Evolutionary conservation across 345 rosid genomes (phyloP).

Genomic region (Salix suchowensis): DNA sequence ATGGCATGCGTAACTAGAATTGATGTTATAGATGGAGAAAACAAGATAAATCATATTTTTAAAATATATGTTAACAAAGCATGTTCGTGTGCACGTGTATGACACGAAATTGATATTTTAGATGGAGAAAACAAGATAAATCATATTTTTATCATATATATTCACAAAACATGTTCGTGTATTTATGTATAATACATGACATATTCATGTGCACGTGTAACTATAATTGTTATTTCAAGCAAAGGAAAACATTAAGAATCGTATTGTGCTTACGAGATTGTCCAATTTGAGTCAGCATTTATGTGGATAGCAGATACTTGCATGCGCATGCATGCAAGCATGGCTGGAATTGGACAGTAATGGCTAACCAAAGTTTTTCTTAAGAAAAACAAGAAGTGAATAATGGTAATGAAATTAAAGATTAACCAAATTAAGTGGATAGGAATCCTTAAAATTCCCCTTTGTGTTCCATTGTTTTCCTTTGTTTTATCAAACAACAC

Average conservation of each 20-base stretch:
- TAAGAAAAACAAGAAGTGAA: not conserved
- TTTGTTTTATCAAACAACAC: conserved; percentile 5
- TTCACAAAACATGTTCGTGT: not conserved
- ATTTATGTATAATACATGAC: no score
- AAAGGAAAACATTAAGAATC: not conserved
- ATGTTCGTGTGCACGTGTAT: not conserved
- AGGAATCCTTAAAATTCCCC: not conserved
- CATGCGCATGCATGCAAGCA: no score
- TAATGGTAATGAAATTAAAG: not conserved
- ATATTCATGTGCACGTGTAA: no score
- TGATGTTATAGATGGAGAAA: no score
- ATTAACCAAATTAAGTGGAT: not conserved
- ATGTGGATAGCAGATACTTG: not conserved
- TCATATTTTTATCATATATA: no score
- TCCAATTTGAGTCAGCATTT: not conserved
- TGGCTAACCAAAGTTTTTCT: not conserved
- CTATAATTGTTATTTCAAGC: no score
- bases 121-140: not conserved
- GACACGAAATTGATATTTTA: not conserved
- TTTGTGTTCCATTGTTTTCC: conserved; percentile 4
- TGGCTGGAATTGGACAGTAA: not conserved
- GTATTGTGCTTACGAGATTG: not conserved
- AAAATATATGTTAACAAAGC: not conserved
- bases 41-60: no score
- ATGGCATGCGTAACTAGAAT: no score